Evolutionary conservation across 768 basidiomycete genomes (phyloP), one percentile per base, ranked within the genome.

Genomic region (Tremella yokohamensis): DNA sequence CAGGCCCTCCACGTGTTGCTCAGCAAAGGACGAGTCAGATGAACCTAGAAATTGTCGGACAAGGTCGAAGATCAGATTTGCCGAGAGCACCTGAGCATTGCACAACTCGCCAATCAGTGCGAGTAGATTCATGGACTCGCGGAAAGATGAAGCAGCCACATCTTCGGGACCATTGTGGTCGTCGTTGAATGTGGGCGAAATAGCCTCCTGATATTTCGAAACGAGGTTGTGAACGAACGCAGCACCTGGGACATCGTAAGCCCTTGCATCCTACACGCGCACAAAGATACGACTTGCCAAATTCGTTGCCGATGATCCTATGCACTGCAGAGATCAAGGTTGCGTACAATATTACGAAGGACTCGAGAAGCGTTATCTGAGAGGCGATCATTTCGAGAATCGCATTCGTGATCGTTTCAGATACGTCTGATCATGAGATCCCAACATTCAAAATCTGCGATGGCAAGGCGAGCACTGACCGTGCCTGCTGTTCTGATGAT

Each of bases 31-130:
- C 40, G 38, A 53, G 11, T 15, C 49, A 44, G 51, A 22, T 2
- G 49, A 48, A 6, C 83, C 79, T 48, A 98, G 79, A 47, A 98
- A 81, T 13, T 81, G 80, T 8, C 88, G 85, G 63, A 98, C 86
- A 49, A 97, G 75, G 70, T 97, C 96, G 77, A 91, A 98, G 48
- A 97, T 79, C n/a, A 98, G 81, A 11, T 87, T 78, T 56, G 85
- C 90, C 2, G 89, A 89, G 53, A 98, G 83, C 20, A 97, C 89
- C 78, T 91, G 89, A 72, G 97, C 92, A 73, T 97, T 97, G 80
- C 97, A 98, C 18, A 99, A 79, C 72, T 97, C 92, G 1, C 90
- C 88, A 19, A 97, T 78, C 20, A 98, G 82, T 1, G 89, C 84
- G 40, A 94, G 82, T 34, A 99, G 78, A 73, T 99, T 98, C 9